These are phyloP conservation scores for Tetracentron sinense DNA, from an alignment of 164 flowering plant genomes.

Conservation along the genomic window DNA sequence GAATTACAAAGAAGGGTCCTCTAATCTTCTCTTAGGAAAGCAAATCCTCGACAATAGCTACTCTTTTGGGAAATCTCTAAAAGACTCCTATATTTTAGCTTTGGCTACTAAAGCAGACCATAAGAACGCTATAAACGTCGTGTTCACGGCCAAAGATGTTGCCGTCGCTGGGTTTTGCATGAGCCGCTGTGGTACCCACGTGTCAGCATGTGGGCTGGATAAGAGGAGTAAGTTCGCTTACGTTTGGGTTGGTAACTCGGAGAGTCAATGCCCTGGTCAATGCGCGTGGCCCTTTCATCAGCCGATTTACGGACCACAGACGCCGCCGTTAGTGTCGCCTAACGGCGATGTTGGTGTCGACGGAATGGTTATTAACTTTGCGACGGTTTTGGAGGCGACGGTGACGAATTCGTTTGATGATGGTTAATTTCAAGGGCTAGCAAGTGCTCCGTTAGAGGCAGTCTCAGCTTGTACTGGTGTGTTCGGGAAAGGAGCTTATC, in stretches of 20 bases:
- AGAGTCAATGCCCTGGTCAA: conserved; percentile 73
- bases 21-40: conserved; percentile 37
- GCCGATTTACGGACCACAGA: conserved; percentile 78
- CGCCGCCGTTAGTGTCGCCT: conserved; percentile 70
- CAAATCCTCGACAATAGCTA: conserved; percentile 42
- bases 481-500: conserved; percentile 69
- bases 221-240: conserved; percentile 32
- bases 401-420: conserved; percentile 69
- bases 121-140: conserved; percentile 32
- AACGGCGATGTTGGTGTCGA: conserved; percentile 84
- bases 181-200: conserved; percentile 51
- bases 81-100: conserved; percentile 23
- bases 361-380: conserved; percentile 79
- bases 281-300: no score
- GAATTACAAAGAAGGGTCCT: conserved; percentile 45
- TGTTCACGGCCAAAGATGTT: conserved; percentile 65
- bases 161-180: conserved; percentile 50
- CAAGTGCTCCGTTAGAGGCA: conserved; percentile 68
- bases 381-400: conserved; percentile 66
- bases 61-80: conserved; percentile 54
- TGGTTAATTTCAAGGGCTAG: conserved; percentile 74
- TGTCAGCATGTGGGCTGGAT: conserved; percentile 18
- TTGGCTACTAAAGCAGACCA: conserved; percentile 29
- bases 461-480: conserved; percentile 76
- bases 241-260: conserved; percentile 85